phyloP scores from a whole-genome alignment of 441 rosid genomes.

The Raphanus hybrid region DNA sequence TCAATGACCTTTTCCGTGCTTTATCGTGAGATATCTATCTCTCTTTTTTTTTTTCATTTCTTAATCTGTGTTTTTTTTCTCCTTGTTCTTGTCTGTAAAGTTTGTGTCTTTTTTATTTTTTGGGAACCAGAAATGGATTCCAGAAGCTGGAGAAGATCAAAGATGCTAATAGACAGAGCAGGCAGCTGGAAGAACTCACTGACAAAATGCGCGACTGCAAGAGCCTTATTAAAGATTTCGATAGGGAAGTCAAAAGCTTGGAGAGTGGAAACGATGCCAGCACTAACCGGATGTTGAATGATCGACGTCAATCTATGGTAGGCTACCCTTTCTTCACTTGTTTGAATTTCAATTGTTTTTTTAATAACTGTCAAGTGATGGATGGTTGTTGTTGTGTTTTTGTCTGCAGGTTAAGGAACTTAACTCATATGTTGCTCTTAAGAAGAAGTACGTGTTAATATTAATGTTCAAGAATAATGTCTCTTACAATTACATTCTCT shows the following conservation, averaged over 20 bases:
- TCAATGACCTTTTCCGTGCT: constrained; percentile 83
- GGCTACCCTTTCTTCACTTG: neutral
- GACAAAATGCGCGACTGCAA: constrained; percentile 95
- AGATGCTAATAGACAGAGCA: constrained; percentile 82
- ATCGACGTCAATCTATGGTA: constrained; percentile 56
- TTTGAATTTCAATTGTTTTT: neutral
- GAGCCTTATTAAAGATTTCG: constrained; percentile 95
- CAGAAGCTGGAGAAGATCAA: constrained; percentile 95
- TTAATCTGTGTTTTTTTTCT: neutral
- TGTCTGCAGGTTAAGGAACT: constrained; percentile 89
- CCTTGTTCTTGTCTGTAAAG: neutral
- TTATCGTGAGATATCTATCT: constrained; percentile 63
- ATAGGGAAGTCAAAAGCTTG: constrained; percentile 71
- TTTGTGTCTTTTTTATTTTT: neutral
- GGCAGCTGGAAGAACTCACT: constrained; percentile 93
- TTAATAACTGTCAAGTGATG: constrained; percentile 25
- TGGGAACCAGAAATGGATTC: constrained; percentile 74
- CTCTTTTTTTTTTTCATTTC: neutral
- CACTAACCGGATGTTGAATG: constrained; percentile 74
- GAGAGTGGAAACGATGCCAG: constrained; percentile 67
- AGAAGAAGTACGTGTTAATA: constrained; percentile 73
- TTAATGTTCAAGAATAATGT: neutral
- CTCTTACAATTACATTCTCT: neutral
- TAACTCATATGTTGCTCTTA: constrained; percentile 89
- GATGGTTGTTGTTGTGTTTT: constrained; percentile 28